These are phyloP conservation scores for Arabidopsis arenosa DNA, from an alignment of 345 rosid genomes.

Conservation along the genomic window DNA sequence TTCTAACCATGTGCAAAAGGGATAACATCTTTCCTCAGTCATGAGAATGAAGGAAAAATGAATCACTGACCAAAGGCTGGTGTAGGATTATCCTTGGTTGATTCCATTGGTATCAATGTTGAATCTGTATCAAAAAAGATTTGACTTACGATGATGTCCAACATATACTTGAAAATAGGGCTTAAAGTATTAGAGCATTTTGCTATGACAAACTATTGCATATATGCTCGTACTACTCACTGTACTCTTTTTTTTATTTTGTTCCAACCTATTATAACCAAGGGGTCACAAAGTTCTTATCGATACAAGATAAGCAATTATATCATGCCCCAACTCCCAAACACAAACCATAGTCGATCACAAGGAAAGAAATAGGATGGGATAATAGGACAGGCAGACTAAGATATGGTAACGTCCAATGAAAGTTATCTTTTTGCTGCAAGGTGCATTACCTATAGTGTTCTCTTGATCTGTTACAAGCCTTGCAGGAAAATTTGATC, in stretches of 20 bases:
- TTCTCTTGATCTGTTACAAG: slow-evolving; percentile 46
- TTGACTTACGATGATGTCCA: slow-evolving; percentile 15
- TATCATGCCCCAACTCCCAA: slow-evolving; percentile 7
- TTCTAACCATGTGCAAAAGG: slow-evolving; percentile 20
- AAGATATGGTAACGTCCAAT: slow-evolving; percentile 4
- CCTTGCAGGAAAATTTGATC: slow-evolving; percentile 44
- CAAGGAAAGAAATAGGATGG: slow-evolving; percentile 7
- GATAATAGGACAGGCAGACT: not conserved
- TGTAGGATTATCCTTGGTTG: slow-evolving; percentile 30
- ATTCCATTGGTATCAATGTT: slow-evolving; percentile 32
- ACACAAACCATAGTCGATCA: slow-evolving; percentile 17
- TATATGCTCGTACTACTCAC: not conserved
- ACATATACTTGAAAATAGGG: slow-evolving; percentile 16
- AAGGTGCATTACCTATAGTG: slow-evolving; percentile 56
- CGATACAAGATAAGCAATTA: slow-evolving; percentile 22
- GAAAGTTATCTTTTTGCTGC: slow-evolving; percentile 25
- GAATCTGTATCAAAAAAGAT: slow-evolving; percentile 39
- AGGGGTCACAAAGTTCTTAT: slow-evolving; percentile 16
- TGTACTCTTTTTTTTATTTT: not conserved
- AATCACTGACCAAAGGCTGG: slow-evolving; percentile 38
- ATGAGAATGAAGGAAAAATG: slow-evolving; percentile 21
- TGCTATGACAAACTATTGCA: slow-evolving; percentile 6
- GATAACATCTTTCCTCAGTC: slow-evolving; percentile 5
- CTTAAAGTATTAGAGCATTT: not conserved
- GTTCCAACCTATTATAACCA: not conserved